Evolutionary conservation across 176 grass and related monocot species (phyloP).

Genomic region (Cocos nucifera): DNA sequence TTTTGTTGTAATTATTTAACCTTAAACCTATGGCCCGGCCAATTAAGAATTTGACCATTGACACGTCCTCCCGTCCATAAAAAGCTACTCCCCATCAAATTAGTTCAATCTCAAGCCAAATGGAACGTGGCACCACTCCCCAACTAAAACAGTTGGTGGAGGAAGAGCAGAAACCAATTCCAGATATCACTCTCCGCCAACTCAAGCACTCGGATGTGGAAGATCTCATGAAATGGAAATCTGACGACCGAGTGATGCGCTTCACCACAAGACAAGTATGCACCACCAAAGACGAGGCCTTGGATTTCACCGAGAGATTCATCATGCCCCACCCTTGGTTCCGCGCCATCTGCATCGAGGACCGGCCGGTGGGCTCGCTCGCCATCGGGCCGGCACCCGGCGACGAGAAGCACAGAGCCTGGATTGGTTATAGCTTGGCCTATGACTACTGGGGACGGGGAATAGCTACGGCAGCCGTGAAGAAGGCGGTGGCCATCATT

Average conservation of each 20-base stretch:
- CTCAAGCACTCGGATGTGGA: slow-evolving; percentile 27
- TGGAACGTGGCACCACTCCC: no score
- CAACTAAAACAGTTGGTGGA: no score
- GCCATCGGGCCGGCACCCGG: slow-evolving; percentile 35
- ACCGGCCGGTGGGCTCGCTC: slow-evolving; percentile 36
- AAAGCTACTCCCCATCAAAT: no score
- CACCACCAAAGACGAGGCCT: slow-evolving; percentile 25
- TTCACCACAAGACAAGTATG: slow-evolving; percentile 23
- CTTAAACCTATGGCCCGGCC: no score
- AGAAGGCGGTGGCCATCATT: slow-evolving; percentile 14
- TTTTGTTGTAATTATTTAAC: no score
- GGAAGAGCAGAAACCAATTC: not conserved
- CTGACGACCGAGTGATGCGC: slow-evolving; percentile 50
- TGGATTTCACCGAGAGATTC: slow-evolving; percentile 25
- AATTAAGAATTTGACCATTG: no score
- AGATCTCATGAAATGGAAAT: slow-evolving; percentile 49
- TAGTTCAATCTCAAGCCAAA: no score
- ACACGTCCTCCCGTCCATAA: no score
- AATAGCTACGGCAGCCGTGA: slow-evolving; percentile 26
- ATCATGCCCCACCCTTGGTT: slow-evolving; percentile 46
- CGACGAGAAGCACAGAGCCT: slow-evolving; percentile 26
- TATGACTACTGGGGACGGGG: slow-evolving; percentile 32
- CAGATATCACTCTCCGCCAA: slow-evolving; percentile 28
- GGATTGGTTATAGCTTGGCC: slow-evolving; percentile 38
- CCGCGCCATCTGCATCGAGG: slow-evolving; percentile 33